Evolutionary conservation across 768 basidiomycete species (phyloP), one percentile per base, ranked within the genome.

Genomic region (Dictyophora rubrovolvata): DNA sequence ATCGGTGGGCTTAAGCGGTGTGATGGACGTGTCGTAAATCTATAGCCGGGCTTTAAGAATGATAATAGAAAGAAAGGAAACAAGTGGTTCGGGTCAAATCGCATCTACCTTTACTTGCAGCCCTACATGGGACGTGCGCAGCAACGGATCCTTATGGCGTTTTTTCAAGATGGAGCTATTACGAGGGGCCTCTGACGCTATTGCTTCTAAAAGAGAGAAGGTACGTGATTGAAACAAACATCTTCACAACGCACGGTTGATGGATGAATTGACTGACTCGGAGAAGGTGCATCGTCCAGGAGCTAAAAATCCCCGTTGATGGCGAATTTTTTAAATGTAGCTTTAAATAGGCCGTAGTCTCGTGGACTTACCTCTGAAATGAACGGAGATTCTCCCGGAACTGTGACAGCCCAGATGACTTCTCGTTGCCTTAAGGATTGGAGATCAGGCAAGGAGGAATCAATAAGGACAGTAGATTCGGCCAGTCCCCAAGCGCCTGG

Each of bases 401-500:
- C 77, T 59, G 76, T 83, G 28, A 87, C 82, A 0, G 82, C 85
- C 90, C 90, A 93, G 9, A 89, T 55, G 18, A 83, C 73, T 18
- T 70, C 76, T 66, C 81, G 79, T 60, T 89, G 86, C 59, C 75
- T 74, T n/a, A 91, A 73, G 64, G 79, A 67, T 28, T 72, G 47
- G 11, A 63, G 50, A 18, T 61, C 51, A 57, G 61, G 62, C n/a
- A n/a, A 42, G 12, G 42, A 42, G 14, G 42, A n/a, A 42, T 42
- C 10, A 12, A 42, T 42, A 42, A 42, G 42, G 14, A 14, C 42
- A 51, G 63, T 68, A 53, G 63, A 67, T 18, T 74, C 77, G 53
- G 64, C 69, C 22, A 87, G 70, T 6, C 87, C 89, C 89, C 89
- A 91, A n/a, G 89, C 89, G 23, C 86, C 87, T 58, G 78, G 81